phyloP scores from a whole-genome alignment of 345 rosid genomes.

The Corchorus olitorius region DNA sequence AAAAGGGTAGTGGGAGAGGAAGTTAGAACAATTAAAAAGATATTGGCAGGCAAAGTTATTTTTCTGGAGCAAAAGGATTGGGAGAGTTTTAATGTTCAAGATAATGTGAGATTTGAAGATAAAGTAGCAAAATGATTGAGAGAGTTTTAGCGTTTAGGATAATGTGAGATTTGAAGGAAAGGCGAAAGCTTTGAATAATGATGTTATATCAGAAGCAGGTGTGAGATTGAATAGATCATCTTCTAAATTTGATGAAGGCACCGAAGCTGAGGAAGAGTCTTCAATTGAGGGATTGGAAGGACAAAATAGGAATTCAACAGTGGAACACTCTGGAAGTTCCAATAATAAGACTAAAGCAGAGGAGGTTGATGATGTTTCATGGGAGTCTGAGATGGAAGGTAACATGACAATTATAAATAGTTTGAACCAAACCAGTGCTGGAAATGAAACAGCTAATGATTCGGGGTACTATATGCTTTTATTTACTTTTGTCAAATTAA shows the following conservation, averaged over 20 bases:
- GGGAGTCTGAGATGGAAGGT: slow-evolving; percentile 22
- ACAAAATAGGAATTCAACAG: slow-evolving; percentile 11
- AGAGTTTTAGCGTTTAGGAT: too few relatives aligned
- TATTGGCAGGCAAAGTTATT: slow-evolving; percentile 38
- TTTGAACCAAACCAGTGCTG: slow-evolving; percentile 30
- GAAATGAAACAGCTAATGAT: slow-evolving; percentile 27
- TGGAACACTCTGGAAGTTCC: slow-evolving; percentile 15
- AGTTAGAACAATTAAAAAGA: slow-evolving; percentile 17
- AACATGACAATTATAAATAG: slow-evolving; percentile 25
- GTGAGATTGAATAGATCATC: slow-evolving; percentile 24
- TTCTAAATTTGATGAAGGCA: slow-evolving; percentile 22
- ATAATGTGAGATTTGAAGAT: too few relatives aligned
- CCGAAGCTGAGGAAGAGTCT: slow-evolving; percentile 25
- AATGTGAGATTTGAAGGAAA: slow-evolving; percentile 24
- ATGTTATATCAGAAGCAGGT: slow-evolving; percentile 20
- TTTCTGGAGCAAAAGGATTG: slow-evolving; percentile 23
- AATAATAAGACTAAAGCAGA: slow-evolving; percentile 25
- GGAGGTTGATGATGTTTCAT: slow-evolving; percentile 20
- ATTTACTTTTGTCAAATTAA: neutral
- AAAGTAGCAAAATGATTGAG: too few relatives aligned
- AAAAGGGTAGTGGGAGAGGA: slow-evolving; percentile 21
- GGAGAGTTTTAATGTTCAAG: too few relatives aligned
- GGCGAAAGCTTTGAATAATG: slow-evolving; percentile 31
- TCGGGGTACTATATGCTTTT: slow-evolving; percentile 28
- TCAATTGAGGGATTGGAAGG: slow-evolving; percentile 16